Percentiles rank a stretch among this genome's conserved stretches.
phyloP scores from a whole-genome alignment of 257 asterid genomes.

The Ballota nigra region DNA sequence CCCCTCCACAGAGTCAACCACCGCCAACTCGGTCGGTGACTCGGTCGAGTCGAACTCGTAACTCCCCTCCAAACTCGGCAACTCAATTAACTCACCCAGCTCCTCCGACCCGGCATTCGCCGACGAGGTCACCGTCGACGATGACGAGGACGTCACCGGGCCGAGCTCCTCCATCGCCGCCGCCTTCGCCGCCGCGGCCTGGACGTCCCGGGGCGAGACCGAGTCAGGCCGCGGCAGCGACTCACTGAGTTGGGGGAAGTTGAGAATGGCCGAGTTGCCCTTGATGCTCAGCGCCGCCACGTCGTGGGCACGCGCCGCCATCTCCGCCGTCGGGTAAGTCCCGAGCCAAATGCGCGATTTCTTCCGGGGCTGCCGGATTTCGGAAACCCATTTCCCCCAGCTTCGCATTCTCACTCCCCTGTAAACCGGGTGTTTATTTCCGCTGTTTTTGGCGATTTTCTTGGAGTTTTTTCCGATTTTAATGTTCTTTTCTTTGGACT shows the following conservation, averaged over 20 bases:
- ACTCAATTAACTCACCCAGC: slow-evolving; percentile 69
- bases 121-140: slow-evolving; percentile 12
- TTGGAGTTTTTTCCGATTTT: not conserved
- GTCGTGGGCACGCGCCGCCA: slow-evolving; percentile 83
- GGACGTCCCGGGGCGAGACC: slow-evolving; percentile 52
- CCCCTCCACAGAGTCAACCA: slow-evolving; percentile 58
- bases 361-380: slow-evolving; percentile 68
- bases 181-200: slow-evolving; percentile 73
- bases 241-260: slow-evolving; percentile 50
- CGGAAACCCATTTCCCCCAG: slow-evolving; percentile 88
- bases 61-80: slow-evolving; percentile 71
- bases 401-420: slow-evolving; percentile 72
- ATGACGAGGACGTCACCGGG: not conserved
- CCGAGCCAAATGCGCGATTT: slow-evolving; percentile 79
- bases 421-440: slow-evolving; percentile 53
- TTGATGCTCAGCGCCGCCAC: slow-evolving; percentile 67
- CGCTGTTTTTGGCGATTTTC: slow-evolving; percentile 22
- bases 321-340: slow-evolving; percentile 62
- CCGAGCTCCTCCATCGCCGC: slow-evolving; percentile 66
- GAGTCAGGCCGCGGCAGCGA: slow-evolving; percentile 64
- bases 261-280: slow-evolving; percentile 47
- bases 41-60: slow-evolving; percentile 32
- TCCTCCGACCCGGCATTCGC: slow-evolving; percentile 44
- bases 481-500: not conserved
- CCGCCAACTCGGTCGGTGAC: slow-evolving; percentile 38